Evolutionary conservation across 78 protist species (phyloP).

Genomic region (Planoprotostelium fungivorum): DNA sequence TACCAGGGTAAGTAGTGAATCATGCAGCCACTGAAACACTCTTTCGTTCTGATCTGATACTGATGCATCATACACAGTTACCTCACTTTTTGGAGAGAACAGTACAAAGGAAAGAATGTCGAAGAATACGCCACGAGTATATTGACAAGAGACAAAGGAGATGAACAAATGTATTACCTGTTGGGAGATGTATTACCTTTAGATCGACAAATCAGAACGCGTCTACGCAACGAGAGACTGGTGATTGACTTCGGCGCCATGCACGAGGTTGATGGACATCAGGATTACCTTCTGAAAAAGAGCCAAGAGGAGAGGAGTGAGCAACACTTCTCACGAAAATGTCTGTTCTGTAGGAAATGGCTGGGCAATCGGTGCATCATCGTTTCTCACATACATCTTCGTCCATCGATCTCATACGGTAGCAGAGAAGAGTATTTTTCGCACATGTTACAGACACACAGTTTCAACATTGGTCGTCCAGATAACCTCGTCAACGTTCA

Average conservation of each 20-base stretch:
- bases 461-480: conserved; percentile 46
- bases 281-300: conserved; percentile 23
- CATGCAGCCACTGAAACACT: not conserved
- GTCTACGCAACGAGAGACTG: conserved; percentile 31
- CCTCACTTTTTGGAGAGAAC: not conserved
- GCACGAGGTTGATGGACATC: not conserved
- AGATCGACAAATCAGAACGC: conserved; percentile 24
- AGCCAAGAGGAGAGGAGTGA: conserved; percentile 35
- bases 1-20: not conserved
- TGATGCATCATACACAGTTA: not conserved
- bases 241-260: not conserved
- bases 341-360: conserved; percentile 38
- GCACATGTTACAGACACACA: not conserved
- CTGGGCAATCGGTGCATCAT: not conserved
- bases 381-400: not conserved
- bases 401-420: not conserved
- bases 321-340: conserved; percentile 11
- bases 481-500: conserved; percentile 51
- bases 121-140: not conserved
- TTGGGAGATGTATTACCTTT: conserved; percentile 28
- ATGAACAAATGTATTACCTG: conserved; percentile 5
- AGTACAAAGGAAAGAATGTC: not conserved
- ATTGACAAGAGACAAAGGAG: not conserved
- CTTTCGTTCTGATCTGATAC: not conserved
- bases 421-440: not conserved